Percentiles rank a stretch among this genome's conserved stretches.
Conservation (phyloP, 345 rosid species). For the Anacardium occidentale region DNA sequence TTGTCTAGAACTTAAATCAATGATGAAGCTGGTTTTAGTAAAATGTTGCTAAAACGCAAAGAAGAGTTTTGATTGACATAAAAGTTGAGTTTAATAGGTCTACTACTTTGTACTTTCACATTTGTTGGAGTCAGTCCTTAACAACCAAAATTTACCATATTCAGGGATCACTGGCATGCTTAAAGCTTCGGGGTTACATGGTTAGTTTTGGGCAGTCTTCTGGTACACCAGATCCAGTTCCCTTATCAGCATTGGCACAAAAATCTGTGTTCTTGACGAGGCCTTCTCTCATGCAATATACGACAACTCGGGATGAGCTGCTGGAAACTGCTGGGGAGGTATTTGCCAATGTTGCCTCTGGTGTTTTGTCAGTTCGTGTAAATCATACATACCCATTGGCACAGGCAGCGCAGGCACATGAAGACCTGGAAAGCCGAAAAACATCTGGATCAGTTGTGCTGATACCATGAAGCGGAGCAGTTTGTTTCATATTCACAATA, state of each 20-base stretch:
- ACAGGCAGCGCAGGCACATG: slow-evolving; percentile 70
- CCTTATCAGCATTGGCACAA: slow-evolving; percentile 64
- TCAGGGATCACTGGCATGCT: slow-evolving; percentile 83
- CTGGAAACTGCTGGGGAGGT: slow-evolving; percentile 75
- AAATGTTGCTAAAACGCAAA: not conserved
- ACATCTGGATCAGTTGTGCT: slow-evolving; percentile 80
- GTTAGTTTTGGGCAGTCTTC: slow-evolving; percentile 92
- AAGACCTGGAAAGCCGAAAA: slow-evolving; percentile 67
- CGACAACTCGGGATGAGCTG: slow-evolving; percentile 63
- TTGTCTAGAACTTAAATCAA: not conserved
- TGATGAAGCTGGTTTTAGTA: not conserved
- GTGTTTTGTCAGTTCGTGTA: slow-evolving; percentile 55
- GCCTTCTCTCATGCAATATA: slow-evolving; percentile 75
- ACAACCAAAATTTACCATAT: not conserved
- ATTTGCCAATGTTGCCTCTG: slow-evolving; percentile 54
- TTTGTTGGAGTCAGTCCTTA: not conserved
- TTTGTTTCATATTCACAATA: not conserved
- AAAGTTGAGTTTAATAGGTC: not conserved
- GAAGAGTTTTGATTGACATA: not conserved
- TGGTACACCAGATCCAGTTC: slow-evolving; percentile 70
- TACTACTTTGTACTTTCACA: not conserved
- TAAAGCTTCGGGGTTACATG: slow-evolving; percentile 75
- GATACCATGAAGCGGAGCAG: slow-evolving; percentile 44
- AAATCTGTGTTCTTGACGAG: slow-evolving; percentile 81
- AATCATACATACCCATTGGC: slow-evolving; percentile 76